Conservation (phyloP, 2,329 filamentous ascomycete species). For the Periconia sp. region DNA sequence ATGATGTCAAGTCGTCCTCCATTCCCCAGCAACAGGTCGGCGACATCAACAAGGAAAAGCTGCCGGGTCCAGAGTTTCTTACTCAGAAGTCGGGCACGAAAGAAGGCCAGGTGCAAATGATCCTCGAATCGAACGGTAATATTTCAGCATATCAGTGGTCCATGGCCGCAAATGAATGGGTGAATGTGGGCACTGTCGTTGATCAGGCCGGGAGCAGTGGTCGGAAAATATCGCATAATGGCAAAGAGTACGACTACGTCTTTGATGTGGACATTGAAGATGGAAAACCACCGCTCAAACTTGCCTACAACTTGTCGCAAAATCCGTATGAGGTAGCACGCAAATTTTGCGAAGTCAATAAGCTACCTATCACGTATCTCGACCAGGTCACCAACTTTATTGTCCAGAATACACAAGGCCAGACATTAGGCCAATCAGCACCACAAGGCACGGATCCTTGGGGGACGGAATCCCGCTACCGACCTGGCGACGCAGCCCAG, state of each 20-base stretch:
- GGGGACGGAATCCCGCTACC: constrained; percentile 79
- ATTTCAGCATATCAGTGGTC: constrained; percentile 93
- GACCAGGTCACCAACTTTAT: constrained; percentile 96
- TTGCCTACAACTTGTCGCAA: constrained; percentile 92
- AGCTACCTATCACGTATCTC: constrained; percentile 84
- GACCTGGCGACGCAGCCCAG: constrained; percentile 68
- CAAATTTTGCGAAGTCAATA: constrained; percentile 88
- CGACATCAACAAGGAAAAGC: constrained; percentile 84
- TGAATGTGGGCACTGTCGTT: constrained; percentile 92
- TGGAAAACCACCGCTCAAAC: constrained; percentile 86
- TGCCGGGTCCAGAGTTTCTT: constrained; percentile 88
- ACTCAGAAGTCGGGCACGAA: constrained; percentile 85
- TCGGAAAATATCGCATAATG: constrained; percentile 67
- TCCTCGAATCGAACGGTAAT: constrained; percentile 79
- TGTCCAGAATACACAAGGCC: constrained; percentile 84
- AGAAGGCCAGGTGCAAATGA: constrained; percentile 94
- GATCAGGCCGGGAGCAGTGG: constrained; percentile 85
- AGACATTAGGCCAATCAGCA: constrained; percentile 71
- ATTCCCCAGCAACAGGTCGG: constrained; percentile 85
- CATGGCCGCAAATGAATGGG: constrained; percentile 68
- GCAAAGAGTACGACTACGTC: constrained; percentile 92
- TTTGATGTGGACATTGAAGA: constrained; percentile 98
- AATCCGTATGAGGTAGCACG: constrained; percentile 92
- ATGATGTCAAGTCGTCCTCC: constrained; percentile 79
- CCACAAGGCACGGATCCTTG: constrained; percentile 70